These are phyloP conservation scores for Fraxinus paxiana DNA, from an alignment of 305 asterid species.

Conservation along the genomic window DNA sequence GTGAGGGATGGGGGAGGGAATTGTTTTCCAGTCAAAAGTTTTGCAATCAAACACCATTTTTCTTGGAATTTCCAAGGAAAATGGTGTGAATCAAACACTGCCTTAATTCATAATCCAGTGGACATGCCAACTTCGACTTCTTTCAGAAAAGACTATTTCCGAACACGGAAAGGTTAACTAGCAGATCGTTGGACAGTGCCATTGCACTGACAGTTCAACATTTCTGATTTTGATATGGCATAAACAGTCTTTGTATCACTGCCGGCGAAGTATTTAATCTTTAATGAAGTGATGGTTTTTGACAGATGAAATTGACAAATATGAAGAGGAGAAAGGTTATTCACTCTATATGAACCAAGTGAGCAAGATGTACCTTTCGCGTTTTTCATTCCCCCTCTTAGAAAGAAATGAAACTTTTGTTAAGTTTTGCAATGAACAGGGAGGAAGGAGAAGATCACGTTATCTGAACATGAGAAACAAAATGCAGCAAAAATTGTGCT, in stretches of 20 bases:
- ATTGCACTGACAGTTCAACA: background rate
- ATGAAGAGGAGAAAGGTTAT: too few relatives aligned
- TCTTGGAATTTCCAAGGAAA: too few relatives aligned
- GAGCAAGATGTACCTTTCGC: constrained; percentile 31
- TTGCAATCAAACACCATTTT: too few relatives aligned
- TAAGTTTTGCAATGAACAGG: constrained; percentile 33
- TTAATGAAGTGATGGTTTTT: background rate
- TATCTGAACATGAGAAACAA: constrained; percentile 67
- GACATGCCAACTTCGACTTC: too few relatives aligned
- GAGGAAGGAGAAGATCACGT: constrained; percentile 71
- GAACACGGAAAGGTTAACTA: too few relatives aligned
- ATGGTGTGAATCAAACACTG: too few relatives aligned
- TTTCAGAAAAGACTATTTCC: too few relatives aligned
- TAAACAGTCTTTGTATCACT: background rate
- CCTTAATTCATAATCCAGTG: too few relatives aligned
- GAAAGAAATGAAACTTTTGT: background rate
- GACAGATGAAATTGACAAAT: too few relatives aligned
- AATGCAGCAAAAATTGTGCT: constrained; percentile 54
- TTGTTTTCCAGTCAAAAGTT: too few relatives aligned
- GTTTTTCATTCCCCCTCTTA: background rate
- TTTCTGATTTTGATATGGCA: background rate
- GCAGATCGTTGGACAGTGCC: too few relatives aligned
- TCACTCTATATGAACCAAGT: constrained; percentile 67
- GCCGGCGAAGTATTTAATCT: constrained; percentile 12
- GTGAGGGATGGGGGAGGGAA: too few relatives aligned